Conservation (phyloP, 2,329 filamentous ascomycete species). For the Lecanoromycetidae sp. region DNA sequence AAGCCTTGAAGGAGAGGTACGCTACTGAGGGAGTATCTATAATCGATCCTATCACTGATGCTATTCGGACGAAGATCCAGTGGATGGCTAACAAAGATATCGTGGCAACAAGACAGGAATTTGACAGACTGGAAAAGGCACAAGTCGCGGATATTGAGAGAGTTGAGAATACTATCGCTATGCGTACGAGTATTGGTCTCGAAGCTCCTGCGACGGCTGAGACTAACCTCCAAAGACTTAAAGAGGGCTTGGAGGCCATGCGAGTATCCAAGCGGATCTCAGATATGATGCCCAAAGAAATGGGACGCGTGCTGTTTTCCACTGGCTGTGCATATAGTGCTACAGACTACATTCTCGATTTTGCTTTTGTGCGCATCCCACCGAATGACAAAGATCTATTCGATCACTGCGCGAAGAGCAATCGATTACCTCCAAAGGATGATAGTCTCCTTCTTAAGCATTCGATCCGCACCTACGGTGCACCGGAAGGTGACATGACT, state of each 20-base stretch:
- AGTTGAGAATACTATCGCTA: too few species aligned
- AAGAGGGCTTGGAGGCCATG: neutral
- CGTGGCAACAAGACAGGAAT: neutral
- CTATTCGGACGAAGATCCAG: neutral
- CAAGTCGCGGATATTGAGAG: too few species aligned
- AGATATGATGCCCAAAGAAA: neutral
- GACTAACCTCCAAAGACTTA: neutral
- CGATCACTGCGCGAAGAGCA: neutral
- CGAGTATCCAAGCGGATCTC: neutral
- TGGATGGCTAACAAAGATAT: slow-evolving; percentile 4
- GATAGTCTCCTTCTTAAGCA: too few species aligned
- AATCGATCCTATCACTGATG: neutral
- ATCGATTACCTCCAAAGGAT: too few species aligned
- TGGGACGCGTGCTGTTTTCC: neutral
- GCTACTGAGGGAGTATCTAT: neutral
- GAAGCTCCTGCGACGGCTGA: too few species aligned
- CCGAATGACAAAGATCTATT: neutral
- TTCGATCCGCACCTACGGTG: too few species aligned
- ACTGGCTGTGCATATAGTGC: neutral
- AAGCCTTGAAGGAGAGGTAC: neutral
- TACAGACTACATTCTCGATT: neutral
- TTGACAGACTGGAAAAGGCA: too few species aligned
- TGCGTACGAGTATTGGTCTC: too few species aligned
- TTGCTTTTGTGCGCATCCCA: neutral
- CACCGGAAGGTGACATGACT: too few species aligned